phyloP scores from a whole-genome alignment of 2,329 filamentous ascomycete genomes.

The Diaporthe eres region DNA sequence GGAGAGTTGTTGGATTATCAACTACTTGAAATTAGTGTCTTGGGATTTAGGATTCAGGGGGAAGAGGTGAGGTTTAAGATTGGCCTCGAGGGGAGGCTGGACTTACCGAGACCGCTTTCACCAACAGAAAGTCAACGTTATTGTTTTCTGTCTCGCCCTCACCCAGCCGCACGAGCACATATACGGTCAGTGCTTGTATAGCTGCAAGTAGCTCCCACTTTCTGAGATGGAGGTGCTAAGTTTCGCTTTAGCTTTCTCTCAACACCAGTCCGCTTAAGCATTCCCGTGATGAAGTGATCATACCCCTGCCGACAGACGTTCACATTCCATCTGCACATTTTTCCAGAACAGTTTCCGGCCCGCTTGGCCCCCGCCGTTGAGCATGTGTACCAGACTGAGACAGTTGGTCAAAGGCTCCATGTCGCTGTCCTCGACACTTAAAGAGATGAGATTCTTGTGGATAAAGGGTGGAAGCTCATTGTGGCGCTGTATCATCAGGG shows the following conservation, averaged over 20 bases:
- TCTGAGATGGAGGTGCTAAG: background rate
- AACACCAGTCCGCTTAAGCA: background rate
- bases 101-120: background rate
- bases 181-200: background rate
- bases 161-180: background rate
- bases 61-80: too few species aligned
- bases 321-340: slow-evolving; percentile 8
- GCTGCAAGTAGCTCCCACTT: slow-evolving; percentile 10
- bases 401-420: background rate
- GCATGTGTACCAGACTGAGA: background rate
- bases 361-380: background rate
- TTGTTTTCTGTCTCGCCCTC: slow-evolving; percentile 13
- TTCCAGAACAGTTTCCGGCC: slow-evolving; percentile 4
- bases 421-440: too few species aligned
- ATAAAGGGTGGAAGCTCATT: background rate
- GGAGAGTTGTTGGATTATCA: background rate
- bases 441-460: background rate
- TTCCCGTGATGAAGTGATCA: background rate
- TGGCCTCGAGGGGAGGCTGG: too few species aligned
- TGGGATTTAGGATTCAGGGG: background rate
- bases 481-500: slow-evolving; percentile 1
- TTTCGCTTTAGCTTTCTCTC: background rate
- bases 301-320: background rate
- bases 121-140: background rate
- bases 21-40: background rate